Conservation (phyloP, 352 stramenopile genomes). For the Phytopythium helicoides region DNA sequence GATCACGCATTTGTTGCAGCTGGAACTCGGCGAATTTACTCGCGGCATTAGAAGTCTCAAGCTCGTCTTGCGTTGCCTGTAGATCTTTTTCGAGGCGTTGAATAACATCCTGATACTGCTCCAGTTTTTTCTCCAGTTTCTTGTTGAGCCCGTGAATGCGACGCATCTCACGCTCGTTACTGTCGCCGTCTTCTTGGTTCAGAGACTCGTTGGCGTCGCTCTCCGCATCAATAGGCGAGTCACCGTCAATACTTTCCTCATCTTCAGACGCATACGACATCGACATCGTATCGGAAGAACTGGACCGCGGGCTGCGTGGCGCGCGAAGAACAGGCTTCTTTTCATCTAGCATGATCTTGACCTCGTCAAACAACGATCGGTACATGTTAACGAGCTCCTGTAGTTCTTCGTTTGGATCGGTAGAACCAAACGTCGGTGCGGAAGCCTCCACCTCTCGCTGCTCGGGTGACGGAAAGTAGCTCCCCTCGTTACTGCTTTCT, state of each 20-base stretch:
- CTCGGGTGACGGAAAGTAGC: conserved; percentile 3
- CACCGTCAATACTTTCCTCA: conserved; percentile 30
- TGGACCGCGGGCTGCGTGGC: conserved; percentile 46
- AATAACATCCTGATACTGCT: conserved; percentile 69
- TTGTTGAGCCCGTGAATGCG: conserved; percentile 53
- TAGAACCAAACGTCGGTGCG: conserved; percentile 5
- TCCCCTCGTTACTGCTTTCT: not conserved
- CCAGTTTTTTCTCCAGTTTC: conserved; percentile 66
- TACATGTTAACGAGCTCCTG: conserved; percentile 69
- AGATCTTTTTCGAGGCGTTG: conserved; percentile 68
- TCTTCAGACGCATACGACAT: conserved; percentile 59
- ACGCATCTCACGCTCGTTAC: conserved; percentile 50
- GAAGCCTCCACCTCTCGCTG: conserved; percentile 14
- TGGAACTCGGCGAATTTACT: conserved; percentile 85
- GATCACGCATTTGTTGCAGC: conserved; percentile 62
- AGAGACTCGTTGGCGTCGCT: conserved; percentile 23
- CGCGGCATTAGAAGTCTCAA: conserved; percentile 73
- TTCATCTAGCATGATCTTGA: conserved; percentile 49
- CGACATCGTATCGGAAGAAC: conserved; percentile 66
- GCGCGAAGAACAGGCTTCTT: conserved; percentile 47
- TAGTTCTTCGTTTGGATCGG: conserved; percentile 39
- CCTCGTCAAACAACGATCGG: conserved; percentile 58
- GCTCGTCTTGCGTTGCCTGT: conserved; percentile 59
- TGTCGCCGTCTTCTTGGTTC: conserved; percentile 27
- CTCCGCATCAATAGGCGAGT: conserved; percentile 31